Evolutionary conservation across 1,139 yeast species (phyloP).

Genomic region (Debaryomyces coudertii): DNA sequence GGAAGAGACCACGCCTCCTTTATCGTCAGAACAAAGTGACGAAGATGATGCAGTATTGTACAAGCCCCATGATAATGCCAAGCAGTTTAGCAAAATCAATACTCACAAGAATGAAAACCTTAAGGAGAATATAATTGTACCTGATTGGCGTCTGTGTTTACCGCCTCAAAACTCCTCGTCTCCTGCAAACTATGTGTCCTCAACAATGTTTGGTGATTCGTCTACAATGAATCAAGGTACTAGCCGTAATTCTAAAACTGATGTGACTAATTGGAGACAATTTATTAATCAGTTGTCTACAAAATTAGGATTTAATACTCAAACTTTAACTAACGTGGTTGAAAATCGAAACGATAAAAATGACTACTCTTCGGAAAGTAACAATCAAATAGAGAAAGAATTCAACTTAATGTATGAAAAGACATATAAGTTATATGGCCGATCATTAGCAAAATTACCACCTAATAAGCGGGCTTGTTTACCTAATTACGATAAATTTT

Average conservation of each 20-base stretch:
- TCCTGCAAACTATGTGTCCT: slow-evolving; percentile 13
- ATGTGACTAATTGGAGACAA: slow-evolving; percentile 42
- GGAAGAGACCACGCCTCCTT: slow-evolving; percentile 35
- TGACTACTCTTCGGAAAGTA: slow-evolving; percentile 15
- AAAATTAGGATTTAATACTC: slow-evolving; percentile 42
- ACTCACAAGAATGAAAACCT: slow-evolving; percentile 51
- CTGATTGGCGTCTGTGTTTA: slow-evolving; percentile 46
- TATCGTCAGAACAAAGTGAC: slow-evolving; percentile 15
- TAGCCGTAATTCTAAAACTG: slow-evolving; percentile 24
- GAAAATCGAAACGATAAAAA: slow-evolving; percentile 17
- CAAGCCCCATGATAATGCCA: slow-evolving; percentile 47
- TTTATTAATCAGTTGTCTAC: slow-evolving; percentile 41
- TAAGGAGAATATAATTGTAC: slow-evolving; percentile 46
- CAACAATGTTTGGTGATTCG: slow-evolving; percentile 27
- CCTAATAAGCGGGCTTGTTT: slow-evolving; percentile 45
- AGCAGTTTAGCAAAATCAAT: slow-evolving; percentile 47
- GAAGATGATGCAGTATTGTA: slow-evolving; percentile 51
- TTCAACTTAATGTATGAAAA: slow-evolving; percentile 41
- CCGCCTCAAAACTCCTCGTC: slow-evolving; percentile 31
- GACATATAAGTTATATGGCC: slow-evolving; percentile 46
- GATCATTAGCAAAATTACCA: slow-evolving; percentile 43
- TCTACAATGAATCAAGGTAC: slow-evolving; percentile 30
- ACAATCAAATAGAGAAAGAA: slow-evolving; percentile 37
- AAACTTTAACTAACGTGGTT: slow-evolving; percentile 35
- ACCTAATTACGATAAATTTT: slow-evolving; percentile 43